These are phyloP conservation scores for Fusarium keratoplasticum DNA, from an alignment of 2,329 filamentous ascomycete species.

Conservation along the genomic window DNA sequence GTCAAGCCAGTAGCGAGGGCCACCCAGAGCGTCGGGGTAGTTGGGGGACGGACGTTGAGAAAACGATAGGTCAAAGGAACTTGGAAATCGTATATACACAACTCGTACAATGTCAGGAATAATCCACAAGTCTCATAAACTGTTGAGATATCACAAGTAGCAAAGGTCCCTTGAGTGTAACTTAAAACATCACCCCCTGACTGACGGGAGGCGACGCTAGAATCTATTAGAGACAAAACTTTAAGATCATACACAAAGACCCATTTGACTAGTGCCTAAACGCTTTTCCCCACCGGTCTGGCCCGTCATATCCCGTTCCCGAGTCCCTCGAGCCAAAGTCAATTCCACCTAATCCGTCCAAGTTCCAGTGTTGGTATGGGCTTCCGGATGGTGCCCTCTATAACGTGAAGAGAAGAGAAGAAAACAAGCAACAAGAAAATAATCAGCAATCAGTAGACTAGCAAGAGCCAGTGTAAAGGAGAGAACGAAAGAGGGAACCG, in stretches of 20 bases:
- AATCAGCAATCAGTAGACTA: background rate
- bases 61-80: conserved; percentile 25
- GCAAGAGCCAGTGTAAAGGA: background rate
- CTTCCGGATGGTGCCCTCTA: conserved; percentile 36
- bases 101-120: conserved; percentile 4
- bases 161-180: background rate
- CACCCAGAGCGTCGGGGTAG: conserved; percentile 12
- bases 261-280: conserved; percentile 5
- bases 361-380: conserved; percentile 43
- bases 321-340: conserved; percentile 14
- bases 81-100: background rate
- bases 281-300: conserved; percentile 15
- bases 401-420: conserved; percentile 4
- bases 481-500: background rate
- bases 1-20: conserved; percentile 15
- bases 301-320: conserved; percentile 1
- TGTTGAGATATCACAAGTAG: background rate
- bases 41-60: conserved; percentile 38
- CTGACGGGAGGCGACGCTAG: background rate
- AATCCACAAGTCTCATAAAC: background rate
- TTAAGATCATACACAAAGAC: background rate
- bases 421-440: background rate
- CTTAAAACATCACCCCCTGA: background rate
- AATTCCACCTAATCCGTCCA: conserved; percentile 20
- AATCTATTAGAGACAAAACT: conserved; percentile 7